Evolutionary conservation across 768 basidiomycete genomes (phyloP).

Genomic region (Filobasidium wieringae): DNA sequence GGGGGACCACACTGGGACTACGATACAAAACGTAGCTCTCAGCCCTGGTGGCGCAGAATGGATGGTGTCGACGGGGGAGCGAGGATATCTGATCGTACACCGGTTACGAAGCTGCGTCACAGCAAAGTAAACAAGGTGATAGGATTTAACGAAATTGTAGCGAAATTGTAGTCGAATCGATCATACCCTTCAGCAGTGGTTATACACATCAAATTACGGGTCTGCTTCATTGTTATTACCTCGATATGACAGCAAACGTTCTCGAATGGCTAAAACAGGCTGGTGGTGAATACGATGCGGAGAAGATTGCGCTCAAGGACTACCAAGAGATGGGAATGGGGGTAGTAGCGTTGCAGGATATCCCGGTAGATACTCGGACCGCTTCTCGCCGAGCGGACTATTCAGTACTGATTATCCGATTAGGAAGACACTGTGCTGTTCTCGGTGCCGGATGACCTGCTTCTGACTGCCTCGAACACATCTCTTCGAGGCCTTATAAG

Average conservation of each 20-base stretch:
- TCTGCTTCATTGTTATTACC: neutral
- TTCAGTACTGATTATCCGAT: neutral
- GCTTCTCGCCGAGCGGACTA: constrained; percentile 1
- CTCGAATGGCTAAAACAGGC: constrained; percentile 6
- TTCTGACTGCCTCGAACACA: constrained; percentile 70
- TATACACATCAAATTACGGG: neutral
- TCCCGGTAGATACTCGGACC: constrained; percentile 60
- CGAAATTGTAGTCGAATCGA: neutral
- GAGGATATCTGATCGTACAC: no score
- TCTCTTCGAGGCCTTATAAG: constrained; percentile 53
- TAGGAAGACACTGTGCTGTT: constrained; percentile 69
- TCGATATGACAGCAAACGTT: neutral
- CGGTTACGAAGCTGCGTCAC: no score
- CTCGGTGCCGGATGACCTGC: constrained; percentile 62
- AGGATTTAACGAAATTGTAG: neutral
- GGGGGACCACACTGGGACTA: neutral
- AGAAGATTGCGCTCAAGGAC: constrained; percentile 26
- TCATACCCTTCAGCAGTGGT: neutral
- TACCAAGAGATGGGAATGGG: constrained; percentile 42
- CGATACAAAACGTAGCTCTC: neutral
- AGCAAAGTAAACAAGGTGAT: constrained; percentile 6
- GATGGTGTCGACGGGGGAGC: neutral
- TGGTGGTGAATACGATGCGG: constrained; percentile 28
- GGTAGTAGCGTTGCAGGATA: constrained; percentile 58
- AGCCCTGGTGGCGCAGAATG: neutral